Base-by-base conservation (phyloP, 1,284 basidiomycete species). In the Ceratobasidium sp. region DNA sequence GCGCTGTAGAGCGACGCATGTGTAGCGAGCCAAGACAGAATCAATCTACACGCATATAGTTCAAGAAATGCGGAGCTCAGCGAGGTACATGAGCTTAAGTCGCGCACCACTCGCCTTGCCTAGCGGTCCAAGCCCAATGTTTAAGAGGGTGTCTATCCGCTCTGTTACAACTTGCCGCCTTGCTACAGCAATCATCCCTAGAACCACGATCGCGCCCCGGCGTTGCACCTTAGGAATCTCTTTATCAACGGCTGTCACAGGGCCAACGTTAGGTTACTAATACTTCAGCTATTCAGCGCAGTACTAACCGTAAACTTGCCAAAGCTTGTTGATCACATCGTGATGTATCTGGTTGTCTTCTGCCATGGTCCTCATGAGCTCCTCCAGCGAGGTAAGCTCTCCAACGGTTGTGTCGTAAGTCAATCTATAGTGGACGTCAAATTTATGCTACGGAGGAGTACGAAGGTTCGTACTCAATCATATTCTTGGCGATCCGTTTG, bases 321-420 rank as follows among this genome's bases (percentile, higher is more conserved):
- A 99, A 0, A 99, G 89, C 85, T 95, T 97, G 75, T 89, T 87
- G 79, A 98, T 91, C 47, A 99, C 93, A 77, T 97, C 95, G 1
- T 86, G 85, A 80, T 96, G 92, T 26, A 99, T 90, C 61, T 92
- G 90, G 6, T 88, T 89, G 61, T 94, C 91, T 11, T 93, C 92
- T 92, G 97, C 96, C 93, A 99, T 94, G 42, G 94, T 94, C 53
- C 94, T 89, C 90, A 99, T 91, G 87, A 99, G 92, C 85, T 98
- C 96, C 83, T 99, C 98, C 75, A 99, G 85, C 80, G 95, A 97
- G 0, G 96, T 99, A 64, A 99, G 86, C 83, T 99, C 97, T 3
- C 98, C 98, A 17, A 99, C 87, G 0, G 96, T 97, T 0, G 97
- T 94, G 35, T 92, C 90, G 81, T 95, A 96, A 0, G 96, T 98